These are phyloP conservation scores for Rickenella mellea DNA, from an alignment of 768 basidiomycete species.

Conservation along the genomic window DNA sequence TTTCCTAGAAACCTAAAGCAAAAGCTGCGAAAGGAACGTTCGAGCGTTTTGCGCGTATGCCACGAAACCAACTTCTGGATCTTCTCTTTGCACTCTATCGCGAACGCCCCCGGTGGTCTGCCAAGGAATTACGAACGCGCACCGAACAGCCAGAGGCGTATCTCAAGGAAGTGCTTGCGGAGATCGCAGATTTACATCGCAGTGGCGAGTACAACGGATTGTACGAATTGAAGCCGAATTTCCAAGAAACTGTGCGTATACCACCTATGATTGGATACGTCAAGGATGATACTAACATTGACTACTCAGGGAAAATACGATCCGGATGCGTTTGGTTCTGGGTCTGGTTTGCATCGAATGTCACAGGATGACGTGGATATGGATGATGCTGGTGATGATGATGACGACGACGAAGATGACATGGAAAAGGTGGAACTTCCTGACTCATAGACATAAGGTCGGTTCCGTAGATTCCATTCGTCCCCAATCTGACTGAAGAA, in stretches of 20 bases:
- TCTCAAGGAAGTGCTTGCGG: conserved; percentile 72
- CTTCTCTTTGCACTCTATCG: conserved; percentile 71
- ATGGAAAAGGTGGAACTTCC: conserved; percentile 71
- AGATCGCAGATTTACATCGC: conserved; percentile 69
- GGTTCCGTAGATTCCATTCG: too few relatives aligned
- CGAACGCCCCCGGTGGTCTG: conserved; percentile 73
- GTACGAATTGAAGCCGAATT: conserved; percentile 73
- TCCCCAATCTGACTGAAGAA: too few relatives aligned
- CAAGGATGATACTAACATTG: conserved; percentile 3
- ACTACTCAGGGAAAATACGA: conserved; percentile 22
- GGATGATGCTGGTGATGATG: conserved; percentile 45
- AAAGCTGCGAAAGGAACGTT: conserved; percentile 62
- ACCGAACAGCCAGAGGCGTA: conserved; percentile 84
- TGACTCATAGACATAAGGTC: too few relatives aligned
- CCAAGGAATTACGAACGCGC: conserved; percentile 65
- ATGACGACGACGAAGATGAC: conserved; percentile 50
- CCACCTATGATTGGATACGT: neutral
- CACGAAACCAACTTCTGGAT: conserved; percentile 80
- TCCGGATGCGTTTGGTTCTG: conserved; percentile 6
- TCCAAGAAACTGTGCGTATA: conserved; percentile 53
- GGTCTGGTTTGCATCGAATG: conserved; percentile 15
- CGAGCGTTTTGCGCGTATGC: conserved; percentile 89
- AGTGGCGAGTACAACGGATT: conserved; percentile 74
- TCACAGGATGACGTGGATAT: conserved; percentile 28
- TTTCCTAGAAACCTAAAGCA: conserved; percentile 50